Conservation (phyloP, 2,329 filamentous ascomycete species). For the Mollisia scopiformis region DNA sequence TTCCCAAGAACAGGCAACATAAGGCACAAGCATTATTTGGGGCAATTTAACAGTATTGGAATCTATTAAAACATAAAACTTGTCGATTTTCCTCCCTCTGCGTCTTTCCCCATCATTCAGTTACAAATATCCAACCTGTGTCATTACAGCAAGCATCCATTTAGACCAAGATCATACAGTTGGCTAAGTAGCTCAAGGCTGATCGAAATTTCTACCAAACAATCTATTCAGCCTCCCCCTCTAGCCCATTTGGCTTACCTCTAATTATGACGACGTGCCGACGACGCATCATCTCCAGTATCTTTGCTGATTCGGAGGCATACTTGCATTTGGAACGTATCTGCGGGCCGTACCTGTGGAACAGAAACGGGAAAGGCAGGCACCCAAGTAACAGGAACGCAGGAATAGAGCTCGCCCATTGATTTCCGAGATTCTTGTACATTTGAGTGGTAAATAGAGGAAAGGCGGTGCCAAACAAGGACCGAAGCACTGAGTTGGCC, state of each 20-base stretch:
- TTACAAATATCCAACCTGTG: neutral
- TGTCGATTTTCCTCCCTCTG: neutral
- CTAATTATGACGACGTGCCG: constrained; percentile 11
- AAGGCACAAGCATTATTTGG: constrained; percentile 4
- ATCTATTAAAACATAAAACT: neutral
- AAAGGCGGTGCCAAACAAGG: constrained; percentile 68
- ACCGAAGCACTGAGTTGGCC: constrained; percentile 72
- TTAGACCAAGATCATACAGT: neutral
- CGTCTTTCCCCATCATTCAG: constrained; percentile 6
- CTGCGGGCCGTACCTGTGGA: constrained; percentile 69
- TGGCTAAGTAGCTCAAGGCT: neutral
- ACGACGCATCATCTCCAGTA: constrained; percentile 11
- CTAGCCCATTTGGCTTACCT: constrained; percentile 8
- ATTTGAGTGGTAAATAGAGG: constrained; percentile 67
- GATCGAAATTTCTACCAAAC: neutral
- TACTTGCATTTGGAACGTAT: constrained; percentile 72
- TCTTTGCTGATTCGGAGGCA: constrained; percentile 57
- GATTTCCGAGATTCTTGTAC: constrained; percentile 60
- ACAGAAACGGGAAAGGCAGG: constrained; percentile 74
- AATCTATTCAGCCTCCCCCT: constrained; percentile 9
- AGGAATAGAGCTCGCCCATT: constrained; percentile 75
- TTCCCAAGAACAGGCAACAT: constrained; percentile 1
- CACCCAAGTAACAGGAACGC: constrained; percentile 74
- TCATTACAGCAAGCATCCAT: neutral
- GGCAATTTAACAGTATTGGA: constrained; percentile 5